phyloP scores from a whole-genome alignment of 176 grass and related monocot genomes.

The Otatea glauca region DNA sequence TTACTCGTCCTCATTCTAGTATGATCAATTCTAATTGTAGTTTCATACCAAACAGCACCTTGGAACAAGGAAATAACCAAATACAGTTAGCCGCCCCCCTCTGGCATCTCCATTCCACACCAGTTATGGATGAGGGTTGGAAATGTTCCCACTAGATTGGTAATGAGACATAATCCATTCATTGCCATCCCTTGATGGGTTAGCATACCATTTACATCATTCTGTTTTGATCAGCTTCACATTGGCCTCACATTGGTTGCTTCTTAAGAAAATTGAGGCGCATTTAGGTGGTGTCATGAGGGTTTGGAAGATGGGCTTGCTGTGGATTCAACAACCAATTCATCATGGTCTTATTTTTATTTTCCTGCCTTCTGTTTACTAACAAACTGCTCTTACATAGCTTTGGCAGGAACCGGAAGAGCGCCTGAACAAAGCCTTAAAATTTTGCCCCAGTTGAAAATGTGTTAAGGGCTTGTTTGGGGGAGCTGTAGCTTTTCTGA shows the following conservation, averaged over 20 bases:
- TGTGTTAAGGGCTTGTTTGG: too few relatives aligned
- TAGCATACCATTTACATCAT: background rate
- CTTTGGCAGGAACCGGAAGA: background rate
- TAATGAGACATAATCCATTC: background rate
- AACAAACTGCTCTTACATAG: too few relatives aligned
- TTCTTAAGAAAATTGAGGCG: background rate
- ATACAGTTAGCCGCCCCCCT: background rate
- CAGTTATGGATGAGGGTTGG: background rate
- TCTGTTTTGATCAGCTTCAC: background rate
- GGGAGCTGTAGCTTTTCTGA: too few relatives aligned
- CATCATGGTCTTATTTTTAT: background rate
- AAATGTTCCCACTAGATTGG: background rate
- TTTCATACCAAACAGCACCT: background rate
- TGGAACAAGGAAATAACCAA: background rate
- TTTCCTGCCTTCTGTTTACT: background rate
- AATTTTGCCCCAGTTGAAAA: background rate
- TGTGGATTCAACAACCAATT: background rate
- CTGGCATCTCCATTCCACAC: background rate
- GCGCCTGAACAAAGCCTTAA: background rate
- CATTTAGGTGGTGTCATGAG: background rate
- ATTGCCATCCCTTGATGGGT: background rate
- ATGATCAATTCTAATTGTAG: background rate
- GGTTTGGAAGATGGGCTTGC: background rate
- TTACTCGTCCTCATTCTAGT: background rate
- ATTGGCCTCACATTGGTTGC: background rate